Conservation (phyloP, 305 asterid genomes). For the Rubia peregrina region DNA sequence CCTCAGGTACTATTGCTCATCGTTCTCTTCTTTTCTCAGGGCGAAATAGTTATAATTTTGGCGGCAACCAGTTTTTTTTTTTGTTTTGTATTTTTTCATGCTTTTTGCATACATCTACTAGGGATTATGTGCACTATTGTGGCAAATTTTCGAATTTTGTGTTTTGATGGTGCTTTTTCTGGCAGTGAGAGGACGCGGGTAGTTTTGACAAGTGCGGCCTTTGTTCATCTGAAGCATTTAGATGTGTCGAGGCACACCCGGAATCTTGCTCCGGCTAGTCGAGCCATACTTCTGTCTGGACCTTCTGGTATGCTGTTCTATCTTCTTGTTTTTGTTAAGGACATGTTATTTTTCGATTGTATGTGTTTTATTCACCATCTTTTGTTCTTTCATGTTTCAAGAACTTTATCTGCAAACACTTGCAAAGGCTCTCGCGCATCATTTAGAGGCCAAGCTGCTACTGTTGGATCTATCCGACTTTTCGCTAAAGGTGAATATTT, state of each 20-base stretch:
- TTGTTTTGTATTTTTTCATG: background rate
- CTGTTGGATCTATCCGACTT: slow-evolving; percentile 69
- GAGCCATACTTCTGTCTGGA: slow-evolving; percentile 84
- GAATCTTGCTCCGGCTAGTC: slow-evolving; percentile 85
- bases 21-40: background rate
- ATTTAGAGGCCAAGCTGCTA: slow-evolving; percentile 67
- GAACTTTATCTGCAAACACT: slow-evolving; percentile 74
- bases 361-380: slow-evolving; percentile 5
- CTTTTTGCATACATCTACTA: background rate
- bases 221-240: slow-evolving; percentile 67
- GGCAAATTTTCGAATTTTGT: background rate
- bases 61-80: background rate
- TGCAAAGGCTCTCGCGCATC: slow-evolving; percentile 78
- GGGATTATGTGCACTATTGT: background rate
- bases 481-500: slow-evolving; percentile 56
- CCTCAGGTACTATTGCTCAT: slow-evolving; percentile 29
- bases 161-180: slow-evolving; percentile 14
- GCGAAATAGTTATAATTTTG: background rate
- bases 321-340: background rate
- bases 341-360: background rate
- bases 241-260: slow-evolving; percentile 78
- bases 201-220: slow-evolving; percentile 78
- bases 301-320: slow-evolving; percentile 56
- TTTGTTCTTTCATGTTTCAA: slow-evolving; percentile 15
- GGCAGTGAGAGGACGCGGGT: slow-evolving; percentile 69